Evolutionary conservation across 495 filamentous ascomycete genomes (phyloP).

Genomic region (Podospora didyma): DNA sequence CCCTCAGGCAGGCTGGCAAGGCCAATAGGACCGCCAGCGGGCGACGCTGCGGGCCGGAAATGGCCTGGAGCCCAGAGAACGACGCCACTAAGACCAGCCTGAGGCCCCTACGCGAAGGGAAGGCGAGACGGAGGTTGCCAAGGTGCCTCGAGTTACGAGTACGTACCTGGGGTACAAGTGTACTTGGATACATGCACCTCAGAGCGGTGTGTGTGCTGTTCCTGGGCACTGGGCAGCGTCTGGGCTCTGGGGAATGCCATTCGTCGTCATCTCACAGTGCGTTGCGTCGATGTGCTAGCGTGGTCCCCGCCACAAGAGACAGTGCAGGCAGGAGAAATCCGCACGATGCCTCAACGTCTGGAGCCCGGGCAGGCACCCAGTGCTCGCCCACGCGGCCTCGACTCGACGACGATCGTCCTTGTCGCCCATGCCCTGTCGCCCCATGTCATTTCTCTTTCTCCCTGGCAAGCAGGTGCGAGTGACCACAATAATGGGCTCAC

Average conservation of each 20-base stretch:
- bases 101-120: background rate
- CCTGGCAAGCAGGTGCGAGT: slow-evolving; percentile 1
- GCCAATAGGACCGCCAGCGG: no score
- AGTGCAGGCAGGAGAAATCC: slow-evolving; percentile 8
- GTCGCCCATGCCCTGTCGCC: background rate
- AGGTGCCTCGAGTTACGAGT: no score
- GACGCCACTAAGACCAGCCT: slow-evolving; percentile 3
- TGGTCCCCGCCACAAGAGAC: slow-evolving; percentile 8
- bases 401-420: slow-evolving; percentile 18
- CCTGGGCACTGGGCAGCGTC: no score
- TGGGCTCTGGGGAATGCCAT: slow-evolving; percentile 19
- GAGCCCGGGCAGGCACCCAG: slow-evolving; percentile 14
- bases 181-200: background rate
- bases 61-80: background rate
- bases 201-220: slow-evolving; percentile 15
- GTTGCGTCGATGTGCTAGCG: slow-evolving; percentile 12
- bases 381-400: slow-evolving; percentile 12
- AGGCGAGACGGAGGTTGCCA: no score
- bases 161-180: no score
- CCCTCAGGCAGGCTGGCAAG: background rate
- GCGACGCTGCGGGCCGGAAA: background rate
- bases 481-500: no score
- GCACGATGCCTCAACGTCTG: slow-evolving; percentile 7
- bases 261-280: slow-evolving; percentile 29
- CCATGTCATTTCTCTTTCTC: slow-evolving; percentile 15